These are phyloP conservation scores for Neofusicoccum laricinum DNA, from an alignment of 2,329 filamentous ascomycete species.

Conservation along the genomic window DNA sequence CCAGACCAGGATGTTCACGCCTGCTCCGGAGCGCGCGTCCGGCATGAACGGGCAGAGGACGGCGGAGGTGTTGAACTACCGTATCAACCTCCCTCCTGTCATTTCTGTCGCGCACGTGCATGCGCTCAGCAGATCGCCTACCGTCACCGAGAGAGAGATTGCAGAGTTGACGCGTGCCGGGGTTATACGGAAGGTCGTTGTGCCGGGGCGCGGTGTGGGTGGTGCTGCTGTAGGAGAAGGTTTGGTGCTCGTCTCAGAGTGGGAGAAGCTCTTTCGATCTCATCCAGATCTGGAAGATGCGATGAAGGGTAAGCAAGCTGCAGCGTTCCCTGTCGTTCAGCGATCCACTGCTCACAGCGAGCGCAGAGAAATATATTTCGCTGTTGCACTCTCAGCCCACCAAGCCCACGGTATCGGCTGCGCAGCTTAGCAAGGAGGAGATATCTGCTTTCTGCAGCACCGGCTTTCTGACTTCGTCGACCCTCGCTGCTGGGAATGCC, in stretches of 20 bases:
- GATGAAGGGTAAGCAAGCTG: slow-evolving; percentile 35
- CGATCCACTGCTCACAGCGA: background rate
- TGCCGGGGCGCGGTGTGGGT: slow-evolving; percentile 60
- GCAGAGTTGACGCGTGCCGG: slow-evolving; percentile 59
- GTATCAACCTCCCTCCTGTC: slow-evolving; percentile 59
- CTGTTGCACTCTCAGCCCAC: slow-evolving; percentile 54
- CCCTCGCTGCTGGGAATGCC: slow-evolving; percentile 35
- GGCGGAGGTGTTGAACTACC: slow-evolving; percentile 62
- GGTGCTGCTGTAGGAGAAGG: slow-evolving; percentile 62
- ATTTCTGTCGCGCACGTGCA: slow-evolving; percentile 66
- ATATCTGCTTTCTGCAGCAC: slow-evolving; percentile 59
- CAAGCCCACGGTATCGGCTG: slow-evolving; percentile 40
- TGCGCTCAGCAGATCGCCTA: slow-evolving; percentile 61
- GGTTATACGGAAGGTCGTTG: slow-evolving; percentile 58
- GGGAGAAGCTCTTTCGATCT: slow-evolving; percentile 43
- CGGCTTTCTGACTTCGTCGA: slow-evolving; percentile 63
- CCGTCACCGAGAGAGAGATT: slow-evolving; percentile 65
- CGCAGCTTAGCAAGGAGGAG: slow-evolving; percentile 46
- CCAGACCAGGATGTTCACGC: slow-evolving; percentile 60
- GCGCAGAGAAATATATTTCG: slow-evolving; percentile 47
- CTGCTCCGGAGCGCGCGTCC: slow-evolving; percentile 55
- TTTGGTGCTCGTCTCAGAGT: slow-evolving; percentile 57
- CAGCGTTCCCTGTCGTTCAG: background rate
- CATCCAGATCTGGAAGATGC: slow-evolving; percentile 36
- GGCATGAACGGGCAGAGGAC: slow-evolving; percentile 65